Percentiles rank a stretch among this genome's conserved stretches.
phyloP scores from a whole-genome alignment of 805 yeast species.

The Saccharomycopsis sp. region DNA sequence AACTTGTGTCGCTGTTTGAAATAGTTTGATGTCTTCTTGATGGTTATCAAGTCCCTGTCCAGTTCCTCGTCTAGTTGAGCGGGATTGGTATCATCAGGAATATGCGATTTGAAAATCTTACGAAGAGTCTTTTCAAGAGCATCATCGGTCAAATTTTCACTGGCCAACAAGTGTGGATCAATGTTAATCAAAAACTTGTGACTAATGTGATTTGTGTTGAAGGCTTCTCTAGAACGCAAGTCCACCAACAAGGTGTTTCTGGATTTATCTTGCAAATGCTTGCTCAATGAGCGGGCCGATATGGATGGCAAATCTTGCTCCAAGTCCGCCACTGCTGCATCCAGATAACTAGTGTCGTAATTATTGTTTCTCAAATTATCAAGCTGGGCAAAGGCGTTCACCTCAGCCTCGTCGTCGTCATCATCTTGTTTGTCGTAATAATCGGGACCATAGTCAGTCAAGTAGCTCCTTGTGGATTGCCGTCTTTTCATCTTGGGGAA shows the following conservation, averaged over 20 bases:
- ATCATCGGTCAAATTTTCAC: conserved; percentile 12
- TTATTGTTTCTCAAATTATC: conserved; percentile 1
- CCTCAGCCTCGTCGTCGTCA: conserved; percentile 1
- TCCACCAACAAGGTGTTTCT: conserved; percentile 17
- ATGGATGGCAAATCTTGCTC: conserved; percentile 8
- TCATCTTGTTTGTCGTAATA: conserved; percentile 12
- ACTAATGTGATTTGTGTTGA: conserved; percentile 18
- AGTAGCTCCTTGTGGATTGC: conserved; percentile 18
- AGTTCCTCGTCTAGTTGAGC: conserved; percentile 5
- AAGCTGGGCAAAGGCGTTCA: background rate
- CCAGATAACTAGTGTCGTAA: background rate
- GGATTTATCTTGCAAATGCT: conserved; percentile 11
- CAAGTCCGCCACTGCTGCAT: background rate
- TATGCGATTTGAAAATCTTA: conserved; percentile 9
- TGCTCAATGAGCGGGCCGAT: conserved; percentile 10
- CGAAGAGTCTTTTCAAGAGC: conserved; percentile 13
- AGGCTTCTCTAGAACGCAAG: conserved; percentile 14
- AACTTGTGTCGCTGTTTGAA: conserved; percentile 20
- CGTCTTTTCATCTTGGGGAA: conserved; percentile 17
- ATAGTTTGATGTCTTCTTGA: conserved; percentile 17
- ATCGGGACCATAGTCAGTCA: conserved; percentile 21
- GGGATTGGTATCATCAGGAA: conserved; percentile 4
- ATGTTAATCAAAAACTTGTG: conserved; percentile 16
- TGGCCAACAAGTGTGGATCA: conserved; percentile 11
- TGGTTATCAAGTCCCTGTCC: conserved; percentile 14